phyloP scores from a whole-genome alignment of 208 protist genomes.

The Trypanosomatidae sp. region DNA sequence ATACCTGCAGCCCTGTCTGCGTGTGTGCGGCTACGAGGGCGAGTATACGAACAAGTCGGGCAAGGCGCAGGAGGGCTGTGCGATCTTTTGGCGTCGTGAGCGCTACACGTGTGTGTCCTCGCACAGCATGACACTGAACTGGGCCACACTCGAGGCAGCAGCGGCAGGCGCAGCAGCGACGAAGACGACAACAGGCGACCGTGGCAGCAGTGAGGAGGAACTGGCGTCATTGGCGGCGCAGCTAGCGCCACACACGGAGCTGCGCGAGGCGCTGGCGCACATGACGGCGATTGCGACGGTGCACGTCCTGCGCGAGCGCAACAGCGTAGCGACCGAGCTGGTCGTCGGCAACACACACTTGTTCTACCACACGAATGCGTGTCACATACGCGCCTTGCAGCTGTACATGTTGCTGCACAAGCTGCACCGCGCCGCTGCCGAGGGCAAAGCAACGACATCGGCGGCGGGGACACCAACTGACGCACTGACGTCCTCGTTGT shows the following conservation, averaged over 20 bases:
- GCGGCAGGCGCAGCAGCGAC: no score
- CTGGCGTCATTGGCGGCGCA: constrained; percentile 21
- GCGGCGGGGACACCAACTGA: background rate
- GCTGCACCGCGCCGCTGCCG: constrained; percentile 5
- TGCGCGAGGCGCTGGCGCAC: constrained; percentile 43
- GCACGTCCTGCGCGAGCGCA: constrained; percentile 13
- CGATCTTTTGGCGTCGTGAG: constrained; percentile 28
- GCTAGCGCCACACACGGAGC: constrained; percentile 26
- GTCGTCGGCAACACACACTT: constrained; percentile 86
- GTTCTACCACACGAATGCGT: constrained; percentile 84
- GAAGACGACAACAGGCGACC: no score
- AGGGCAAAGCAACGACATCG: background rate
- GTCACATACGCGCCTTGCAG: constrained; percentile 87
- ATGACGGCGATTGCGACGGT: constrained; percentile 41
- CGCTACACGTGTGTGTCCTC: constrained; percentile 27
- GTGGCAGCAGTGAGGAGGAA: no score
- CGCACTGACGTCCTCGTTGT: background rate
- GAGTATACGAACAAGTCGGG: constrained; percentile 70
- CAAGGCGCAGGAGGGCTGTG: constrained; percentile 62
- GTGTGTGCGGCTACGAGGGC: constrained; percentile 45
- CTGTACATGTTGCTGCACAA: constrained; percentile 41
- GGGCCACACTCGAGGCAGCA: constrained; percentile 22
- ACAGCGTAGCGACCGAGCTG: constrained; percentile 33
- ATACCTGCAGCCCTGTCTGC: constrained; percentile 52
- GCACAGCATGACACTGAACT: constrained; percentile 43